Percentiles rank a stretch among this genome's conserved stretches.
These are phyloP conservation scores for Parachaetomium inaequale DNA, from an alignment of 495 filamentous ascomycete species.

Conservation along the genomic window DNA sequence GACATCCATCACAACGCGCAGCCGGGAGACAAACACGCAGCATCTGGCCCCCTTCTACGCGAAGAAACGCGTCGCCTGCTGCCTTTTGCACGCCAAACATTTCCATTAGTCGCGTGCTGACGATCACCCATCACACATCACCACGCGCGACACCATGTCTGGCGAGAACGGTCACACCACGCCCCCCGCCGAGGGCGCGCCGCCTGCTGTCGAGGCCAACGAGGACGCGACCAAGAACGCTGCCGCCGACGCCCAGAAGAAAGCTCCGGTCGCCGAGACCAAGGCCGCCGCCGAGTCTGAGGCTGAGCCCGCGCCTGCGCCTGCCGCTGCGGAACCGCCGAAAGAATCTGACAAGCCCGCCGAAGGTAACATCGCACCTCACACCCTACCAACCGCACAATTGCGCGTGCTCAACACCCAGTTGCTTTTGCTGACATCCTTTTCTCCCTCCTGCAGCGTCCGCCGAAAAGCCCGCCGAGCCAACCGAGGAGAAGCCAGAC, in stretches of 20 bases:
- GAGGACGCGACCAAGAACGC: slow-evolving; percentile 21
- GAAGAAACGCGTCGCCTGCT: slow-evolving; percentile 32
- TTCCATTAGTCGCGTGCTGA: slow-evolving; percentile 21
- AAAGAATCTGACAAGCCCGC: slow-evolving; percentile 24
- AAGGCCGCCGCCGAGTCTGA: slow-evolving; percentile 22
- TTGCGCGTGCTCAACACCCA: background rate
- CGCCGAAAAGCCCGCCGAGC: slow-evolving; percentile 28
- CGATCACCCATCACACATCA: slow-evolving; percentile 32
- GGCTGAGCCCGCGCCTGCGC: slow-evolving; percentile 22
- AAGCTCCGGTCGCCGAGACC: slow-evolving; percentile 22
- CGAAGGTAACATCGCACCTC: slow-evolving; percentile 15
- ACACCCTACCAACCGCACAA: background rate
- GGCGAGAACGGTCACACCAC: slow-evolving; percentile 20
- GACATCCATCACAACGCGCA: slow-evolving; percentile 24
- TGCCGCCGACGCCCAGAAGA: slow-evolving; percentile 4
- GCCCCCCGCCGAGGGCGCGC: slow-evolving; percentile 18
- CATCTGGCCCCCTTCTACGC: slow-evolving; percentile 21
- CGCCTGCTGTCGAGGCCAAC: slow-evolving; percentile 15
- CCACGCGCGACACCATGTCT: slow-evolving; percentile 23
- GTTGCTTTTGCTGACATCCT: slow-evolving; percentile 16
- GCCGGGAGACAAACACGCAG: slow-evolving; percentile 13
- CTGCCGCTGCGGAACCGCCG: slow-evolving; percentile 16
- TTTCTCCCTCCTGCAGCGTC: slow-evolving; percentile 13
- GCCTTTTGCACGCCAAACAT: slow-evolving; percentile 22
- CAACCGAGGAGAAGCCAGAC: slow-evolving; percentile 33